These are phyloP conservation scores for Paecilomyces niveus DNA, from an alignment of 2,329 filamentous ascomycete genomes.

Conservation along the genomic window DNA sequence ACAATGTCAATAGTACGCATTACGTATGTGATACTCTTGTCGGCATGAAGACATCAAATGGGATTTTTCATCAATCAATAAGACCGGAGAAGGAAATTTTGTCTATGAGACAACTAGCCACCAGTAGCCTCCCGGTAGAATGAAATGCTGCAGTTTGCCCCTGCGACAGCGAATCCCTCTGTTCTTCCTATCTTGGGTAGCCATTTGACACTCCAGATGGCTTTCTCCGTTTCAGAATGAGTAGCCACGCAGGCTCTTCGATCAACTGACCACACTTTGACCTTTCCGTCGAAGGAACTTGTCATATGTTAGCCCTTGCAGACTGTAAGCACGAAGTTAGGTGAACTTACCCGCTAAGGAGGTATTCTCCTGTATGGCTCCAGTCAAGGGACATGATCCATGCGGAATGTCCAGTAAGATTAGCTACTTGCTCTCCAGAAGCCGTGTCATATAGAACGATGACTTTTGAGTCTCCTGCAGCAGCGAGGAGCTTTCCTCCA, in stretches of 20 bases:
- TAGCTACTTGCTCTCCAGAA: constrained; percentile 87
- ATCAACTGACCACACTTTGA: constrained; percentile 92
- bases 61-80: neutral
- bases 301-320: constrained; percentile 5
- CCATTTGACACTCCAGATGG: constrained; percentile 79
- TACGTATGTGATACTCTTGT: neutral
- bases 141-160: constrained; percentile 65
- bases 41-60: neutral
- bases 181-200: constrained; percentile 59
- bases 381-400: constrained; percentile 92
- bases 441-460: constrained; percentile 89
- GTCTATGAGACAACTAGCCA: constrained; percentile 31
- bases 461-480: constrained; percentile 79
- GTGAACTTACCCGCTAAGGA: constrained; percentile 64
- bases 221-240: constrained; percentile 81
- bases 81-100: neutral
- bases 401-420: constrained; percentile 67
- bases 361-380: constrained; percentile 86
- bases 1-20: neutral
- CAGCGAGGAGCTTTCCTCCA: constrained; percentile 73
- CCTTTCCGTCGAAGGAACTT: constrained; percentile 80
- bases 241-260: constrained; percentile 80
- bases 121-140: constrained; percentile 84
- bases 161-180: constrained; percentile 71
- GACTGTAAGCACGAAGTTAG: neutral